Evolutionary conservation across 257 asterid genomes (phyloP), one percentile per base, ranked within the genome.

Genomic region (Solanum ahanhuiri): DNA sequence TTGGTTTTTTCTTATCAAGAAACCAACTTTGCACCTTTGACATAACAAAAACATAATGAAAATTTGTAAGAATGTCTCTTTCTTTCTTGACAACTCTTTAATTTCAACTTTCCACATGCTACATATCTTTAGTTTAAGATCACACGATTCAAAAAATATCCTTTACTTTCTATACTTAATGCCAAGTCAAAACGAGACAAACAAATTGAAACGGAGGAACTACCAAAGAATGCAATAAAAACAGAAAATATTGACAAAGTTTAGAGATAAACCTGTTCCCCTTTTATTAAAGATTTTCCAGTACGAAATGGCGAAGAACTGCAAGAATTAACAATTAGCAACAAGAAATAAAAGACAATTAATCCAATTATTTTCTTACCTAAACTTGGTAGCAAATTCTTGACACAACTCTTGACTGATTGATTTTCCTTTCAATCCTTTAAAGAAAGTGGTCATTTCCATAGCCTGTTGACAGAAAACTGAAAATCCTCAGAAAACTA

Each of bases 1-100:
- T 75, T 23, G 51, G 76, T 54, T 66, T 85, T 70, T 75, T 88
- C 85, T 90, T 92, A 82, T 92, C 93, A 48, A 77, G 83, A 86
- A 94, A 95, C 98, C 98, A 96, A 84, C 87, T 72, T 85, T 89
- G 90, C 87, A 95, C 98, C 99, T 96, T 87, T 45, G 85, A 79
- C 45, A 58, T 82, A 60, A 70, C 35, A 43, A 79, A 45, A 81
- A 12, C 51, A 25, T 28, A 57, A 11, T 34, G 66, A 77, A 25
- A 28, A 82, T 12, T 31, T 14, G 71, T 34, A 81, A 85, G 60
- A 51, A 51, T 51, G 60, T 6, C 60, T 51, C 22, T 5, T 12
- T 45, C 22, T 51, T 12, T 51, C 18, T 5, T 51, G 9, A 23
- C 31, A 10, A 63, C 15, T 10, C 17, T n/a, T n/a, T n/a, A n/a